phyloP scores from a whole-genome alignment of 805 yeast genomes.

The Ogataea neopini region DNA sequence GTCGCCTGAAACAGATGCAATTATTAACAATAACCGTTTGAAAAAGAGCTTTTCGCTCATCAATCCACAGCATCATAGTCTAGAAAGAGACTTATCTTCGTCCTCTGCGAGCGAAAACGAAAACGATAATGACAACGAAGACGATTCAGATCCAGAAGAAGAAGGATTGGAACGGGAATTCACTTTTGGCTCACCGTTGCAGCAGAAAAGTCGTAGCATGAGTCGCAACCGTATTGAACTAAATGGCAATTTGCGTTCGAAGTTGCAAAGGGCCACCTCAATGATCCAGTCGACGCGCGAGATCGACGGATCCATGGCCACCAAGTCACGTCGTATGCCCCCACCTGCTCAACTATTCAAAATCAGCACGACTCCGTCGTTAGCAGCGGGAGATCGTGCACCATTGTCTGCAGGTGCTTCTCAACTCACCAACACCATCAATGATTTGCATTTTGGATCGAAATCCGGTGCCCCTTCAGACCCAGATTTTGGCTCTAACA shows the following conservation, averaged over 20 bases:
- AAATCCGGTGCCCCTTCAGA: neutral
- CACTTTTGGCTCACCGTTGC: constrained; percentile 43
- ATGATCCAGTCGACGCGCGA: constrained; percentile 20
- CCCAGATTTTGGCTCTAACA: constrained; percentile 17
- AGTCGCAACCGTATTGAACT: constrained; percentile 19
- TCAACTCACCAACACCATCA: constrained; percentile 29
- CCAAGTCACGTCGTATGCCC: neutral
- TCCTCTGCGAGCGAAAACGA: constrained; percentile 13
- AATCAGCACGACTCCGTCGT: constrained; percentile 16
- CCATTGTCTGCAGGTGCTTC: constrained; percentile 26
- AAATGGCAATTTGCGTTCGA: constrained; percentile 20
- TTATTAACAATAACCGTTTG: constrained; percentile 20
- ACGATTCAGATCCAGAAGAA: constrained; percentile 4
- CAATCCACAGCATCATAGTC: constrained; percentile 24
- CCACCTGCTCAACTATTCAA: constrained; percentile 17
- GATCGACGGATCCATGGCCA: constrained; percentile 2
- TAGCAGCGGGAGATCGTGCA: constrained; percentile 6
- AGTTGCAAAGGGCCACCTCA: constrained; percentile 32
- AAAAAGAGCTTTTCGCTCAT: constrained; percentile 28
- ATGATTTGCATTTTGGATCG: constrained; percentile 22
- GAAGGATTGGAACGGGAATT: constrained; percentile 9
- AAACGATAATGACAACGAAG: constrained; percentile 21
- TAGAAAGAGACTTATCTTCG: constrained; percentile 14
- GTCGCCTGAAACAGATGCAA: constrained; percentile 26
- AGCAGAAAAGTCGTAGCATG: constrained; percentile 27